Percentiles rank a stretch among this genome's conserved stretches.
Conservation (phyloP, 1,139 yeast species). For the Suhomyces maxii region DNA sequence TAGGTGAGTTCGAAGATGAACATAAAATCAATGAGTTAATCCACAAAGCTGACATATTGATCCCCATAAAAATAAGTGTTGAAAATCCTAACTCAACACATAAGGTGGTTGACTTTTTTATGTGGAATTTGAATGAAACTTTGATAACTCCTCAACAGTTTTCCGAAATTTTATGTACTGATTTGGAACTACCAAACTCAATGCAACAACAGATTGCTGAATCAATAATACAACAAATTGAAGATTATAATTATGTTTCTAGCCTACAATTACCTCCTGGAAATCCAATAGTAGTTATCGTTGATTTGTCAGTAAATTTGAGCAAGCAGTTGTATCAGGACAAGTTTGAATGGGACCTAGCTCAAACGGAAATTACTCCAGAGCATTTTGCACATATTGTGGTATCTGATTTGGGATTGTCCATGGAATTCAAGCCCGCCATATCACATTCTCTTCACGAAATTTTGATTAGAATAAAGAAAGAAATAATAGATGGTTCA, state of each 20-base stretch:
- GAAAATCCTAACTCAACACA: conserved; percentile 63
- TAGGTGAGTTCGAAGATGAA: conserved; percentile 25
- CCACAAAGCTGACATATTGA: conserved; percentile 44
- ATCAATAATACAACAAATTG: conserved; percentile 76
- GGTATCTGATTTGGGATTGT: conserved; percentile 80
- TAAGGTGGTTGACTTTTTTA: conserved; percentile 74
- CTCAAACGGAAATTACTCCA: conserved; percentile 67
- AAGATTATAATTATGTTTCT: conserved; percentile 60
- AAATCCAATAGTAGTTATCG: conserved; percentile 70
- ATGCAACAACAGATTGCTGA: conserved; percentile 66
- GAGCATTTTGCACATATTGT: conserved; percentile 80
- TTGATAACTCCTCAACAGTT: conserved; percentile 81
- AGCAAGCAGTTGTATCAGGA: conserved; percentile 87
- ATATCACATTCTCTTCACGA: conserved; percentile 89
- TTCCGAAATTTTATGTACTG: conserved; percentile 76
- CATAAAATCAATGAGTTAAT: conserved; percentile 28
- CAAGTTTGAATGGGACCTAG: conserved; percentile 91
- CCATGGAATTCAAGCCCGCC: conserved; percentile 86
- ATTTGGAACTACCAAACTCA: conserved; percentile 71
- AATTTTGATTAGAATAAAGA: conserved; percentile 68
- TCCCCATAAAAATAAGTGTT: conserved; percentile 77
- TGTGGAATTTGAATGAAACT: conserved; percentile 87
- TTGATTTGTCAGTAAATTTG: conserved; percentile 79
- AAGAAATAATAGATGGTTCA: conserved; percentile 82
- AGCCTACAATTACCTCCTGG: conserved; percentile 65